Conservation (phyloP, 2,329 filamentous ascomycete species). For the Phyllosticta ampelicida region DNA sequence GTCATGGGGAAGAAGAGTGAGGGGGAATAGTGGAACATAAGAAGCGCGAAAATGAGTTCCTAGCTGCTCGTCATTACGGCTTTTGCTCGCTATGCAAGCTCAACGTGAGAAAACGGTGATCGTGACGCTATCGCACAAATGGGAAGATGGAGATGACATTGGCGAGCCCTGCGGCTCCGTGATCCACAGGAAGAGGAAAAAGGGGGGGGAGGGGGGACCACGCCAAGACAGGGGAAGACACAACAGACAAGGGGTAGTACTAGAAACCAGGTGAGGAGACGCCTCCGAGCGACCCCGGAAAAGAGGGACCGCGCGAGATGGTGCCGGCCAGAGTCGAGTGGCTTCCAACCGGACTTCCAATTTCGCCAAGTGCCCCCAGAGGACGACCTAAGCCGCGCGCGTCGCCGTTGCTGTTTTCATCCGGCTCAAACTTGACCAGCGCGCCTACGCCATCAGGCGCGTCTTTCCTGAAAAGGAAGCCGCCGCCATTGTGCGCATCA, state of each 20-base stretch:
- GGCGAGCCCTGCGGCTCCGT: not conserved
- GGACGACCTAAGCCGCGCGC: not conserved
- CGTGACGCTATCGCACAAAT: not conserved
- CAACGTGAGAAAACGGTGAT: not conserved
- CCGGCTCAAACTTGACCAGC: constrained; percentile 32
- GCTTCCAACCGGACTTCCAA: constrained; percentile 30
- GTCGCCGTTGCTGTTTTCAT: constrained; percentile 7
- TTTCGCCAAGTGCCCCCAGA: constrained; percentile 32
- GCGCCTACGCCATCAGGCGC: constrained; percentile 25
- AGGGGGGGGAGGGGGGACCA: not conserved
- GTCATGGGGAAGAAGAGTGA: not conserved
- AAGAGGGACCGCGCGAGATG: not conserved
- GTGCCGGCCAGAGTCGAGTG: constrained; percentile 3
- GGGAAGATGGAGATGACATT: not conserved
- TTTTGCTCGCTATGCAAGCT: not conserved
- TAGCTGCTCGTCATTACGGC: not conserved
- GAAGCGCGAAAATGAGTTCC: not conserved
- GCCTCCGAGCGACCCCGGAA: constrained; percentile 2
- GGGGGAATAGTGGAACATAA: not conserved
- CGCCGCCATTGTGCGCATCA: constrained; percentile 74
- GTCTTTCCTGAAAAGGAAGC: constrained; percentile 62
- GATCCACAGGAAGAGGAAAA: not conserved
- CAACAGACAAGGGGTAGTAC: not conserved
- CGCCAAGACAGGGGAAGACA: too few relatives aligned
- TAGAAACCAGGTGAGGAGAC: constrained; percentile 9